Conservation (phyloP, 352 stramenopile genomes). For the Phytophthora pseudosyringae region DNA sequence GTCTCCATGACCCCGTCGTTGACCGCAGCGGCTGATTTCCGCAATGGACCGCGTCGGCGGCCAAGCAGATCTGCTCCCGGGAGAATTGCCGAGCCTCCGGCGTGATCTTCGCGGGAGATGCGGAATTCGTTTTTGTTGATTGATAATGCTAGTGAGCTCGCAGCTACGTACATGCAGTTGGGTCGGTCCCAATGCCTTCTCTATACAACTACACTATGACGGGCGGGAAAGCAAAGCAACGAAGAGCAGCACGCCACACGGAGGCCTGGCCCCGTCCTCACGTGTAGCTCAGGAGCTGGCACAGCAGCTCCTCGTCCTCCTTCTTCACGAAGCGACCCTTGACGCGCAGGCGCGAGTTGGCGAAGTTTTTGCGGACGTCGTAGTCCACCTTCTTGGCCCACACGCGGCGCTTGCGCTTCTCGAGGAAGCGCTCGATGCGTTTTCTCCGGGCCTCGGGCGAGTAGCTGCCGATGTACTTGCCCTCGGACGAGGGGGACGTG, state of each 20-base stretch:
- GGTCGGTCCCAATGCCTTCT: constrained; percentile 39
- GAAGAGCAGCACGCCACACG: constrained; percentile 32
- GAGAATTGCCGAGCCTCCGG: no score
- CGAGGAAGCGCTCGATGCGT: constrained; percentile 90
- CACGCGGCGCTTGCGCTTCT: constrained; percentile 93
- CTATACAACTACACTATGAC: constrained; percentile 51
- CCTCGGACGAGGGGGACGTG: constrained; percentile 36
- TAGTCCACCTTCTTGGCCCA: constrained; percentile 99
- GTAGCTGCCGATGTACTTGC: constrained; percentile 90
- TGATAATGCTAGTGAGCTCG: constrained; percentile 36
- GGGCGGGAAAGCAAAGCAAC: constrained; percentile 37
- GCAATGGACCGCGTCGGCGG: constrained; percentile 4
- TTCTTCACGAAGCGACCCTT: constrained; percentile 99
- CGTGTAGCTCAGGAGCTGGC: constrained; percentile 82
- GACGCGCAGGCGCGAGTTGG: constrained; percentile 96
- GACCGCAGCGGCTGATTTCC: neutral
- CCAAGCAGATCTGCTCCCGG: no score
- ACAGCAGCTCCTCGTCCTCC: constrained; percentile 95
- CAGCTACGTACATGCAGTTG: constrained; percentile 44
- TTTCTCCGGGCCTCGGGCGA: constrained; percentile 85
- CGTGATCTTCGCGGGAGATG: constrained; percentile 16
- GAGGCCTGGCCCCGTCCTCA: constrained; percentile 38
- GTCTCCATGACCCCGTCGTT: neutral
- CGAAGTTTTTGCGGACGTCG: constrained; percentile 99
- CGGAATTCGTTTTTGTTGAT: constrained; percentile 25